A percentile compares a stretch with the other conserved stretches of the same genome.
Evolutionary conservation across 768 basidiomycete species (phyloP).

Genomic region (Podaxis rugospora): DNA sequence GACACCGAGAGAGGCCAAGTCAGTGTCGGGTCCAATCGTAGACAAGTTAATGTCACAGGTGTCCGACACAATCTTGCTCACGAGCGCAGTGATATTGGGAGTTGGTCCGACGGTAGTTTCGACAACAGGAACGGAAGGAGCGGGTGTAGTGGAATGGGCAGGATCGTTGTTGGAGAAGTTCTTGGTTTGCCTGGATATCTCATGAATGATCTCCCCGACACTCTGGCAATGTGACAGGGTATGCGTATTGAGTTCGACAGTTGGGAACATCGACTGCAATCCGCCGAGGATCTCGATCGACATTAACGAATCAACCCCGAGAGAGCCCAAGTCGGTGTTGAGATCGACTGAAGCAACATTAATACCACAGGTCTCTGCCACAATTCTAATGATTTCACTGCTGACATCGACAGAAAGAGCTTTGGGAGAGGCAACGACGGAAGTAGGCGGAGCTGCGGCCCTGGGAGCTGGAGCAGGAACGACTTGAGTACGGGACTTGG

Average conservation of each 20-base stretch:
- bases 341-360: constrained; percentile 28
- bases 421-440: background rate
- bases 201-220: constrained; percentile 29
- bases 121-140: background rate
- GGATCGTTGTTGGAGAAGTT: background rate
- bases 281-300: constrained; percentile 49
- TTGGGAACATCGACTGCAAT: constrained; percentile 32
- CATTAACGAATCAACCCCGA: constrained; percentile 65
- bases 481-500: background rate
- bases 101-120: background rate
- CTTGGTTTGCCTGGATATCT: constrained; percentile 20
- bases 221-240: constrained; percentile 31
- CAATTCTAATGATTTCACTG: constrained; percentile 27
- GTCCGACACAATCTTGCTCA: constrained; percentile 5
- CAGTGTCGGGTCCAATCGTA: constrained; percentile 3
- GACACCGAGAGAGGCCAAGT: constrained; percentile 8
- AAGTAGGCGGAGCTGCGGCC: background rate
- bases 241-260: constrained; percentile 22
- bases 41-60: background rate
- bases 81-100: background rate
- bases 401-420: constrained; percentile 17
- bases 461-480: background rate
- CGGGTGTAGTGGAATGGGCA: background rate
- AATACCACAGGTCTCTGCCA: constrained; percentile 39
- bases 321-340: constrained; percentile 39